Conservation (phyloP, 2,329 filamentous ascomycete species). For the Aspergillus aculeatinus region DNA sequence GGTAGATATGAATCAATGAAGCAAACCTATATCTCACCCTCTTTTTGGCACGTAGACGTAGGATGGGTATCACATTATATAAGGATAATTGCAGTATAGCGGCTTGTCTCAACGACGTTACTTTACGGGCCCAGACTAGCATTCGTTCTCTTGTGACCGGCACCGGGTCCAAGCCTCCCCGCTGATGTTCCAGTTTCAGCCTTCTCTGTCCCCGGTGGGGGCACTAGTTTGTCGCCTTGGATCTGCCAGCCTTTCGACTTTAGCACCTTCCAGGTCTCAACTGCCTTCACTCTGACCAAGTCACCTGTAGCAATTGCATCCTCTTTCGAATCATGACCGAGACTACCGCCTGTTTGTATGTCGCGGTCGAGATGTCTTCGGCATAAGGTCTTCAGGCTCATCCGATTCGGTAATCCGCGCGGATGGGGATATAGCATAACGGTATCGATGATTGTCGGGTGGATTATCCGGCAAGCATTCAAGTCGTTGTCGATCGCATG, state of each 20-base stretch:
- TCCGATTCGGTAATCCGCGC: slow-evolving; percentile 71
- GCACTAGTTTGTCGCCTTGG: slow-evolving; percentile 46
- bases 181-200: slow-evolving; percentile 6
- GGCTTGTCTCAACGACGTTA: background rate
- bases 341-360: slow-evolving; percentile 69
- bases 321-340: slow-evolving; percentile 87
- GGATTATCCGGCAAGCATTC: slow-evolving; percentile 78
- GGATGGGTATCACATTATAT: slow-evolving; percentile 14
- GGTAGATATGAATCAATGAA: slow-evolving; percentile 32
- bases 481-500: slow-evolving; percentile 96
- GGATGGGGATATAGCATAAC: slow-evolving; percentile 79
- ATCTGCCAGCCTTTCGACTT: slow-evolving; percentile 67
- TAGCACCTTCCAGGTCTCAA: slow-evolving; percentile 68
- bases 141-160: slow-evolving; percentile 29
- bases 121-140: background rate
- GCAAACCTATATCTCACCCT: slow-evolving; percentile 19
- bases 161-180: slow-evolving; percentile 21
- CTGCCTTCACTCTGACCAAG: slow-evolving; percentile 70
- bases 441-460: slow-evolving; percentile 82
- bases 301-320: slow-evolving; percentile 89
- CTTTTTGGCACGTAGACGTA: background rate
- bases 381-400: slow-evolving; percentile 74
- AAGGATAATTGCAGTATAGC: slow-evolving; percentile 24
- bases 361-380: slow-evolving; percentile 67
- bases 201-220: slow-evolving; percentile 25